Percentiles rank a stretch among this genome's conserved stretches.
These are phyloP conservation scores for Eragrostis nindensis DNA, from an alignment of 176 grass and related monocot species.

Conservation along the genomic window DNA sequence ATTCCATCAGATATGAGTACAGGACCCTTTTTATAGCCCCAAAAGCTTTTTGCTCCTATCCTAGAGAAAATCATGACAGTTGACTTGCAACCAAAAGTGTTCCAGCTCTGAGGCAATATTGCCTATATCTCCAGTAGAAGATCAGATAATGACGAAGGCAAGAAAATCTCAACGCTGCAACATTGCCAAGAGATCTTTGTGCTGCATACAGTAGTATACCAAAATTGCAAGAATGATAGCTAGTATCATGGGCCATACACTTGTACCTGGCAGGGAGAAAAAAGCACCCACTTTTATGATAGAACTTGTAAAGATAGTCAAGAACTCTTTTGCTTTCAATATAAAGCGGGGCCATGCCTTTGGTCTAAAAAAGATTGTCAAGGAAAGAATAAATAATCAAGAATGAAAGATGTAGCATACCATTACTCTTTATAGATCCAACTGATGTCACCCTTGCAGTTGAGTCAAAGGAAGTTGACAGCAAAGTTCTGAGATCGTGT, in stretches of 20 bases:
- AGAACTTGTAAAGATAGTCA: constrained; percentile 4
- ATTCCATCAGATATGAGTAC: constrained; percentile 4
- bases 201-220: constrained; percentile 69
- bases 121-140: constrained; percentile 1
- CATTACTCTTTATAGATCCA: constrained; percentile 51
- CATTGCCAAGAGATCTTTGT: constrained; percentile 49
- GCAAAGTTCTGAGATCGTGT: constrained; percentile 58
- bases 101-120: neutral
- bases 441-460: constrained; percentile 79
- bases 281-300: constrained; percentile 34
- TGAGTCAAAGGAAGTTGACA: constrained; percentile 92
- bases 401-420: constrained; percentile 41
- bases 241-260: constrained; percentile 58
- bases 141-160: constrained; percentile 19
- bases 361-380: too few relatives aligned
- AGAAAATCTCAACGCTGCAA: constrained; percentile 31
- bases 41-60: neutral
- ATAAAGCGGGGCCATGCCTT: too few relatives aligned
- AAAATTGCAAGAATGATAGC: constrained; percentile 70
- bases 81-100: constrained; percentile 19
- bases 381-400: constrained; percentile 22
- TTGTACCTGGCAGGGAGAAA: constrained; percentile 69
- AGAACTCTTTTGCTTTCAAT: too few relatives aligned
- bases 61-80: neutral
- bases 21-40: constrained; percentile 15